Evolutionary conservation across 176 grass and related monocot genomes (phyloP), one percentile per base, ranked within the genome.

Genomic region (Lolium multiflorum): DNA sequence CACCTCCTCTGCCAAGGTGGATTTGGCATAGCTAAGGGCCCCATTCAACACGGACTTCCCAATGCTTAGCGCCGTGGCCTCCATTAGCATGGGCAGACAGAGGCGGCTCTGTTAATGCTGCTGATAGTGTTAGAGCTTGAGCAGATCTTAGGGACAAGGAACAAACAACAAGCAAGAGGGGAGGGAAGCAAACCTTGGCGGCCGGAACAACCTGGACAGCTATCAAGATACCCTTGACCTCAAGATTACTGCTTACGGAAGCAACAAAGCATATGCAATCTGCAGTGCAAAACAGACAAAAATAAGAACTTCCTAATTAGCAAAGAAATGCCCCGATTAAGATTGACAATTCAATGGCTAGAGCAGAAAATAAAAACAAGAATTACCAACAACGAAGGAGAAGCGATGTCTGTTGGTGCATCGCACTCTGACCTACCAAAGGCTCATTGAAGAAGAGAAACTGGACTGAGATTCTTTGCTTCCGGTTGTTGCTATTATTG

Each of bases 11-110:
- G 50, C 46, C 2, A 87, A 3, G 52, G 65, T 21, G 1, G 65
- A 72, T 82, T 12, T 17, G 68, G 66, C 14, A 0, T 56, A 57
- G 13, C 11, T 0, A 21, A 87, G 3, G 0, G 50, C 78, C 0
- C 48, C 69, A 64, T 35, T 21, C 67, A 87, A 3, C 28, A 78
- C 77, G 1, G 77, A 63, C n/a, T 87, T 87, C 7, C 71, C 64
- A 0, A 60, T 0, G 37, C 85, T 56, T 1, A 87, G 3, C 0
- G 31, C 21, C 0, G 50, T 58, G 0, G 64, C n/a, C 66, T 81
- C 85, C 85, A 87, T 87, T 26, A 41, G 59, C 59, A 65, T 24
- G 0, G 24, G 1, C 22, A 64, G 22, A 7, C 15, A 15, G 11
- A 2, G 4, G 62, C 24, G 31, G 4, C 5, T 28, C 61, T 31